Evolutionary conservation across 306 rosid species (phyloP).

Genomic region (Quercus ilex): DNA sequence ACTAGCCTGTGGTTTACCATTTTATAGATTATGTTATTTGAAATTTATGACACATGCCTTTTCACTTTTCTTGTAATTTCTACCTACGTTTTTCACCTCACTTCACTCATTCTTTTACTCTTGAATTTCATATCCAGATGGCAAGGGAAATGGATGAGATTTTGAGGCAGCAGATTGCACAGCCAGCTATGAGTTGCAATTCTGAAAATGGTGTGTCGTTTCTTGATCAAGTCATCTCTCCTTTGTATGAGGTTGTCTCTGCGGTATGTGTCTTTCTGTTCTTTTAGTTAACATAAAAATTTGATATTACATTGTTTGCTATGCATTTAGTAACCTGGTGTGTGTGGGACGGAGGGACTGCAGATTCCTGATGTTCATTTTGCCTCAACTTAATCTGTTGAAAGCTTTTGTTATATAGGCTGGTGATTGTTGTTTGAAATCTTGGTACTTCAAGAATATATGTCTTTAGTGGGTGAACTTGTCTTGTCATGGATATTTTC

Average conservation of each 20-base stretch:
- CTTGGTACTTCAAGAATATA: background rate
- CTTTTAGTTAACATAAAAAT: background rate
- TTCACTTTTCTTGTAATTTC: background rate
- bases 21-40: background rate
- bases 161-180: conserved; percentile 60
- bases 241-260: conserved; percentile 68
- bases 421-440: background rate
- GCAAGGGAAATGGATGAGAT: conserved; percentile 92
- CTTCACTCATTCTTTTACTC: background rate
- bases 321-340: no score
- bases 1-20: background rate
- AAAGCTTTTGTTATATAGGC: no score
- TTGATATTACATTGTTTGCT: no score
- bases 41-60: background rate
- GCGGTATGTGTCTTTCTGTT: conserved; percentile 56
- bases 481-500: background rate
- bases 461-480: background rate
- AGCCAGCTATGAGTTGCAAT: conserved; percentile 83
- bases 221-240: conserved; percentile 76
- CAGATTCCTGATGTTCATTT: background rate
- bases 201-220: conserved; percentile 67
- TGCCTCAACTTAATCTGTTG: no score
- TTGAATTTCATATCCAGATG: conserved; percentile 58
- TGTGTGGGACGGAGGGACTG: no score
- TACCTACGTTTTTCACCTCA: background rate